These are phyloP conservation scores for Jatropha multifida DNA, from an alignment of 441 rosid species.

Conservation along the genomic window DNA sequence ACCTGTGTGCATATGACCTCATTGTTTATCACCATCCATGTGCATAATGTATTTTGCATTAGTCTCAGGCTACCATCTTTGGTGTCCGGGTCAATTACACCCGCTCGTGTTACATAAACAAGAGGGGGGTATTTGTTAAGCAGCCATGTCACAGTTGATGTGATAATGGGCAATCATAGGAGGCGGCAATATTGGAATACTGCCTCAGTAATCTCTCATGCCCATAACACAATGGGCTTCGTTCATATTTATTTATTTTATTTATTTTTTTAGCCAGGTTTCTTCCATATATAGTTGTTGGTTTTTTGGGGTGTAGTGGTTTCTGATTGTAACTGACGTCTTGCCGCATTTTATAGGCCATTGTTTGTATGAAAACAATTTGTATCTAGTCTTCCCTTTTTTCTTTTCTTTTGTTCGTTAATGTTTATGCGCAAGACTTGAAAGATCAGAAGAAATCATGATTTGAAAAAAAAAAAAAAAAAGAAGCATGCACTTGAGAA, in stretches of 20 bases:
- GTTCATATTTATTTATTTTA: conserved; percentile 11
- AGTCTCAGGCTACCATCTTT: conserved; percentile 29
- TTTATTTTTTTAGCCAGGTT: conserved; percentile 16
- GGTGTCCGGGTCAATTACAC: conserved; percentile 32
- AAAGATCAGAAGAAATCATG: background rate
- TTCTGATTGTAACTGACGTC: conserved; percentile 32
- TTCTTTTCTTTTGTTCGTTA: background rate
- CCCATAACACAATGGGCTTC: conserved; percentile 32
- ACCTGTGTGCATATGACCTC: conserved; percentile 53
- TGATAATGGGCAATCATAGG: conserved; percentile 36
- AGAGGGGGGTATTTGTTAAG: conserved; percentile 40
- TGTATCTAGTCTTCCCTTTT: conserved; percentile 23
- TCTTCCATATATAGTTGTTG: conserved; percentile 26
- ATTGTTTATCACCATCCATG: conserved; percentile 29
- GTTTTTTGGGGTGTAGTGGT: conserved; percentile 30
- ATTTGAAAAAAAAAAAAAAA: background rate
- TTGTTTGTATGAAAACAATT: conserved; percentile 26
- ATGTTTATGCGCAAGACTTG: too few species aligned
- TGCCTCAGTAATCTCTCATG: conserved; percentile 26
- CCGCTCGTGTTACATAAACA: conserved; percentile 45
- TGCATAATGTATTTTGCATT: conserved; percentile 30
- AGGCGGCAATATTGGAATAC: conserved; percentile 20
- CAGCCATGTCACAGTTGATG: conserved; percentile 32
- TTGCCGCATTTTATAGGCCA: conserved; percentile 36
- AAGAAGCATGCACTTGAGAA: too few species aligned